Conservation (phyloP, 2,329 filamentous ascomycete species). For the Fusarium papillatum region DNA sequence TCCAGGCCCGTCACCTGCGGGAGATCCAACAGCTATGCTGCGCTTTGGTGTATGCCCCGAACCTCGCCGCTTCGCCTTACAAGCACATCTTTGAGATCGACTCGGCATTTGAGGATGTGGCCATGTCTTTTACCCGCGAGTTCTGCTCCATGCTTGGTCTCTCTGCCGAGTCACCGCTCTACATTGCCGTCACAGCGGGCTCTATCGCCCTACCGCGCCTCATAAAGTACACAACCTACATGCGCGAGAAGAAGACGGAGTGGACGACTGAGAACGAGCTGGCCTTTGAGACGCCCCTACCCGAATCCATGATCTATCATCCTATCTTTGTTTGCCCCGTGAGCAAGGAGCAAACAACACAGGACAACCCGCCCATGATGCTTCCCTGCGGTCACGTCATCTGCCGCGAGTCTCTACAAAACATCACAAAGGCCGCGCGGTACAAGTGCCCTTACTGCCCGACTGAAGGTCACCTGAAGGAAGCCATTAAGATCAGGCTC, state of each 20-base stretch:
- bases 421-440: constrained; percentile 81
- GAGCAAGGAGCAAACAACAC: constrained; percentile 95
- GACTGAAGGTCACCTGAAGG: constrained; percentile 81
- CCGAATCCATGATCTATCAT: constrained; percentile 81
- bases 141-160: constrained; percentile 94
- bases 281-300: constrained; percentile 79
- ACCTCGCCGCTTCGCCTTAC: constrained; percentile 85
- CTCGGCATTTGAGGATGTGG: constrained; percentile 85
- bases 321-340: constrained; percentile 98
- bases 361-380: constrained; percentile 96
- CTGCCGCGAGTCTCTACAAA: constrained; percentile 84
- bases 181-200: constrained; percentile 92
- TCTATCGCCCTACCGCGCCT: constrained; percentile 91
- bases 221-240: constrained; percentile 89
- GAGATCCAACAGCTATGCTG: constrained; percentile 88
- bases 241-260: constrained; percentile 90
- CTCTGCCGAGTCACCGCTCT: constrained; percentile 92
- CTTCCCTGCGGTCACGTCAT: constrained; percentile 96
- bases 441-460: constrained; percentile 99
- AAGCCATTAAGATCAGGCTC: constrained; percentile 81
- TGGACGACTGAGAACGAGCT: constrained; percentile 96
- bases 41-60: constrained; percentile 84
- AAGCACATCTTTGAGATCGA: constrained; percentile 80
- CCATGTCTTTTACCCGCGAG: constrained; percentile 90
- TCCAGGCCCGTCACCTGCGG: constrained; percentile 79